Evolutionary conservation across 2,329 filamentous ascomycete genomes (phyloP), one percentile per base, ranked within the genome.

Genomic region (Teratosphaeria nubilosa): DNA sequence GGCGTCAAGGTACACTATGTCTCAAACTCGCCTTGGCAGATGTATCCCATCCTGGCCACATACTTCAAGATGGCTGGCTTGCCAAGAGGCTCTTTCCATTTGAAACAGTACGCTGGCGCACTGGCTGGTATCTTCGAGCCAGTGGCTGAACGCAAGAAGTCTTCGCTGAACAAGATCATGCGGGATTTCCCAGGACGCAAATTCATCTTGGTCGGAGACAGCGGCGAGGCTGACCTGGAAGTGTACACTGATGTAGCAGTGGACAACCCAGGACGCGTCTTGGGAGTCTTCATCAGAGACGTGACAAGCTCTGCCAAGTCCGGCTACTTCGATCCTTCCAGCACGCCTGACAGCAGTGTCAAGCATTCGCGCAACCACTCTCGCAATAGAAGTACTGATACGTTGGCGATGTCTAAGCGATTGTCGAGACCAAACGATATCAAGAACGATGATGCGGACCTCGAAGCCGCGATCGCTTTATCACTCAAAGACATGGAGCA

Each of bases 11-110:
- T 99, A 56, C 95, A 99, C 70, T 99, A 99, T 72, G 95, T 96
- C 63, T 99, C 94, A n/a, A 99, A 99, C 73, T 95, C 92, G 55
- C 94, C 94, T 0, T 99, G 95, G 95, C 95, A 99, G 71, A 80
- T 99, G 6, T 99, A 90, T 66, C 94, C 94, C 0, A 84, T 97
- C 2, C 77, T 99, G 11, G 87, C 89, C 5, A 90, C 83, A 56
- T 99, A 88, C 71, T 95, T 97, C 72, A 84, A 86, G 63, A 75
- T 87, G 48, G 88, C 88, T 6, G 88, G 88, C 1, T 76, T 99
- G 1, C 94, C 94, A 0, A 83, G 83, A 0, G 95, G 94, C 0
- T 96, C 92, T 0, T 88, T 97, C 64, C 95, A 99, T 70, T 74
- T 99, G 64, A 99, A 99, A 73, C 90, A 95, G 64, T 99, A 99